phyloP scores from a whole-genome alignment of 2,329 filamentous ascomycete genomes.

The Sporothrix phasma region DNA sequence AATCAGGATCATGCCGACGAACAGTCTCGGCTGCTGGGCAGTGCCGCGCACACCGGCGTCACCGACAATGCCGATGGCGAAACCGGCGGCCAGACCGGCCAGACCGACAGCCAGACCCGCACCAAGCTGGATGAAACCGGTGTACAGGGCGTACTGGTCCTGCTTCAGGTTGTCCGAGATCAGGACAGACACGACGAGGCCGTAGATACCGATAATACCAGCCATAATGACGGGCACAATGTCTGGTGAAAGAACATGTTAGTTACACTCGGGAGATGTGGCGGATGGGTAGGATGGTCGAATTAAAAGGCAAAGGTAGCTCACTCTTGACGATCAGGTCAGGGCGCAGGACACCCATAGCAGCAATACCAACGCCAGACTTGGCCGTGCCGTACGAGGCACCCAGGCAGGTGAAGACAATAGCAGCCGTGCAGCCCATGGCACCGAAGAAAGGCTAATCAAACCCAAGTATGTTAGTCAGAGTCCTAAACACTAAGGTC shows the following conservation, averaged over 20 bases:
- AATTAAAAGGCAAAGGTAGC: constrained; percentile 25
- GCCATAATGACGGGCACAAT: constrained; percentile 99
- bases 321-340: constrained; percentile 99
- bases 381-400: constrained; percentile 98
- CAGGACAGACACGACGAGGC: constrained; percentile 77
- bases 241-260: constrained; percentile 44
- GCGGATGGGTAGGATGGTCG: not conserved
- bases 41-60: constrained; percentile 82
- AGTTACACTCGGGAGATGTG: not conserved
- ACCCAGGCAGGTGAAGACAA: constrained; percentile 48
- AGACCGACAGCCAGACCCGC: constrained; percentile 75
- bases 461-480: constrained; percentile 6
- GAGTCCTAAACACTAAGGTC: not conserved
- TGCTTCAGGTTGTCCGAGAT: constrained; percentile 73
- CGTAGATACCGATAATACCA: constrained; percentile 99
- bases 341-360: constrained; percentile 95
- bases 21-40: constrained; percentile 74
- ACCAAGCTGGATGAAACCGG: constrained; percentile 76
- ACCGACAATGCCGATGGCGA: constrained; percentile 80
- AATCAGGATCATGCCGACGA: constrained; percentile 97
- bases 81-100: constrained; percentile 73
- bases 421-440: constrained; percentile 74
- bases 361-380: constrained; percentile 95
- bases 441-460: constrained; percentile 80
- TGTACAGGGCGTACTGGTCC: constrained; percentile 59